Evolutionary conservation across 2,329 filamentous ascomycete species (phyloP).

Genomic region (Onygena corvina): DNA sequence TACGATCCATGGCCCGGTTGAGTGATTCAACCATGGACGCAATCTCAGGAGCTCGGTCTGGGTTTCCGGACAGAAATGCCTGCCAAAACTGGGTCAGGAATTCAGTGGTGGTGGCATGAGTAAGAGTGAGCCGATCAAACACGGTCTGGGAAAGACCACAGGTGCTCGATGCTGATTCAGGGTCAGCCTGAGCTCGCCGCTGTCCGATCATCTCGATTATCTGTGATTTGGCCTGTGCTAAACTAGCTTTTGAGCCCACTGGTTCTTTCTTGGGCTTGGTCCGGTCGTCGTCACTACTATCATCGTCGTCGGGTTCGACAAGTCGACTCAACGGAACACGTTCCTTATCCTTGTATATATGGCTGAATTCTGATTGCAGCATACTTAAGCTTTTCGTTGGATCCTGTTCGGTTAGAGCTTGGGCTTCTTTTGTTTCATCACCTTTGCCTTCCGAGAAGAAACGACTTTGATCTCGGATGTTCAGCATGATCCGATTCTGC

Average conservation of each 20-base stretch:
- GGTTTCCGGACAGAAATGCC: constrained; percentile 77
- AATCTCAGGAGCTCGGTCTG: constrained; percentile 67
- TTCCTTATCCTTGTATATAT: constrained; percentile 39
- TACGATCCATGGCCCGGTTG: constrained; percentile 61
- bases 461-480: constrained; percentile 73
- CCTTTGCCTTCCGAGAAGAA: constrained; percentile 54
- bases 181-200: constrained; percentile 39
- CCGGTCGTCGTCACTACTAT: constrained; percentile 50
- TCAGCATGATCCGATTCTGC: constrained; percentile 68
- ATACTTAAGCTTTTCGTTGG: constrained; percentile 55
- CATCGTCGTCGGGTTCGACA: constrained; percentile 46
- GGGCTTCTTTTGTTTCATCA: constrained; percentile 36
- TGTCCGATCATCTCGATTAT: constrained; percentile 48
- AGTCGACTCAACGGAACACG: constrained; percentile 57
- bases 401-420: constrained; percentile 55
- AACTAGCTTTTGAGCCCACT: constrained; percentile 57
- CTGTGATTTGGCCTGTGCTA: constrained; percentile 45
- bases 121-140: constrained; percentile 55
- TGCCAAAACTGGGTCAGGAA: constrained; percentile 98
- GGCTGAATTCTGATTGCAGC: constrained; percentile 49
- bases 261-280: constrained; percentile 34
- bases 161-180: constrained; percentile 28
- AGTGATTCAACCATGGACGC: constrained; percentile 73
- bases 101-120: constrained; percentile 85
- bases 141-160: constrained; percentile 40